phyloP scores from a whole-genome alignment of 179 eudicot species.

The Nepenthes alata region DNA sequence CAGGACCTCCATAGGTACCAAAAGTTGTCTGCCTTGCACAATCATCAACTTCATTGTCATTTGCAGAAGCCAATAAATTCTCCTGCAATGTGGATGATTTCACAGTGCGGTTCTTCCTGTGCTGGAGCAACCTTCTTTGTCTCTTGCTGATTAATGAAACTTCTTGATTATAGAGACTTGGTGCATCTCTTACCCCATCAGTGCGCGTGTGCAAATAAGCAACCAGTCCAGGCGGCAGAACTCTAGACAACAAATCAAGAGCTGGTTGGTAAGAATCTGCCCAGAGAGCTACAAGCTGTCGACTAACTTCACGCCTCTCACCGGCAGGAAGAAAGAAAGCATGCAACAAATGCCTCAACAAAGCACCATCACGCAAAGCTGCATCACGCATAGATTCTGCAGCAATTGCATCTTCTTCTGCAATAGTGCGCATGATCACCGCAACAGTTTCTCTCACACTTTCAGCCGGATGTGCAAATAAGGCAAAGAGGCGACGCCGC shows the following conservation, averaged over 20 bases:
- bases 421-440: slow-evolving; percentile 96
- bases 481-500: slow-evolving; percentile 80
- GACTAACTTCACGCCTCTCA: slow-evolving; percentile 88
- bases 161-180: slow-evolving; percentile 44
- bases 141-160: slow-evolving; percentile 57
- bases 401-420: slow-evolving; percentile 99
- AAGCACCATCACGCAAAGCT: slow-evolving; percentile 96
- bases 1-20: slow-evolving; percentile 28
- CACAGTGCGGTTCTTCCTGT: slow-evolving; percentile 54
- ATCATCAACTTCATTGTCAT: slow-evolving; percentile 39
- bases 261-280: slow-evolving; percentile 99
- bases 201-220: slow-evolving; percentile 87
- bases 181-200: slow-evolving; percentile 55
- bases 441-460: slow-evolving; percentile 97
- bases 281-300: slow-evolving; percentile 99
- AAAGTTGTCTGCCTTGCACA: slow-evolving; percentile 26
- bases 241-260: slow-evolving; percentile 79
- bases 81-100: slow-evolving; percentile 45
- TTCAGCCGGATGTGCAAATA: slow-evolving; percentile 98
- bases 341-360: slow-evolving; percentile 80
- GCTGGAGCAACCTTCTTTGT: slow-evolving; percentile 77
- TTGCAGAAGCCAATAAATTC: slow-evolving; percentile 26
- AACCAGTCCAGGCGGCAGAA: slow-evolving; percentile 97
- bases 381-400: slow-evolving; percentile 99
- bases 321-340: slow-evolving; percentile 89